Conservation (phyloP, 2,329 filamentous ascomycete genomes). For the Aspergillus intermedius region DNA sequence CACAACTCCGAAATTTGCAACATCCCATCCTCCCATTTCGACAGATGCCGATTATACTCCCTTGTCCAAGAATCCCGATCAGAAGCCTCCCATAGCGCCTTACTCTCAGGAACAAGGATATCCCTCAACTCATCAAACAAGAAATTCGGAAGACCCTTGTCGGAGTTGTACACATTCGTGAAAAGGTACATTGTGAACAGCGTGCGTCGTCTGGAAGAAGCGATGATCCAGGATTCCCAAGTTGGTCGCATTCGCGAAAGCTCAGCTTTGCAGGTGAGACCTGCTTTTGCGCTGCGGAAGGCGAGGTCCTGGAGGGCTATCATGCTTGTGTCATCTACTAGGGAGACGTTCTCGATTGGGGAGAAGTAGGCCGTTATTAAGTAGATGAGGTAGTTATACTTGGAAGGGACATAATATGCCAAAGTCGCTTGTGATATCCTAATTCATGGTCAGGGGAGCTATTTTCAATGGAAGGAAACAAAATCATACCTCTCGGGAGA, state of each 20-base stretch:
- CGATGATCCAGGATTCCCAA: conserved; percentile 51
- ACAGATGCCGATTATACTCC: too few relatives aligned
- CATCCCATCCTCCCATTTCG: too few relatives aligned
- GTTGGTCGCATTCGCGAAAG: conserved; percentile 31
- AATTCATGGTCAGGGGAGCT: not conserved
- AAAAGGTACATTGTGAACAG: conserved; percentile 51
- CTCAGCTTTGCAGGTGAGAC: conserved; percentile 43
- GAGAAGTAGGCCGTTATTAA: conserved; percentile 45
- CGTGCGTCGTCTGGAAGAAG: conserved; percentile 48
- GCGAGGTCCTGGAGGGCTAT: conserved; percentile 49
- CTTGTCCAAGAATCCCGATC: too few relatives aligned
- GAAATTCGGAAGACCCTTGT: conserved; percentile 42
- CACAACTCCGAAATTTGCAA: conserved; percentile 24
- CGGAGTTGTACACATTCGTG: conserved; percentile 43
- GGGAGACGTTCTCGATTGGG: conserved; percentile 14
- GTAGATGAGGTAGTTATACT: conserved; percentile 50
- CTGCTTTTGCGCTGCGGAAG: conserved; percentile 32
- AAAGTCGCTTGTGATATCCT: conserved; percentile 14
- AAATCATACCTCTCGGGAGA: conserved; percentile 11
- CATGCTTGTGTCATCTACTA: conserved; percentile 39
- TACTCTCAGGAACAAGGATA: conserved; percentile 38
- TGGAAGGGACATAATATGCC: conserved; percentile 44
- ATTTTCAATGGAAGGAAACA: not conserved
- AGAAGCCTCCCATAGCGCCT: conserved; percentile 36
- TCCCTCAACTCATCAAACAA: conserved; percentile 45